phyloP scores from a whole-genome alignment of 2,329 filamentous ascomycete genomes.

The Neurospora sp. region DNA sequence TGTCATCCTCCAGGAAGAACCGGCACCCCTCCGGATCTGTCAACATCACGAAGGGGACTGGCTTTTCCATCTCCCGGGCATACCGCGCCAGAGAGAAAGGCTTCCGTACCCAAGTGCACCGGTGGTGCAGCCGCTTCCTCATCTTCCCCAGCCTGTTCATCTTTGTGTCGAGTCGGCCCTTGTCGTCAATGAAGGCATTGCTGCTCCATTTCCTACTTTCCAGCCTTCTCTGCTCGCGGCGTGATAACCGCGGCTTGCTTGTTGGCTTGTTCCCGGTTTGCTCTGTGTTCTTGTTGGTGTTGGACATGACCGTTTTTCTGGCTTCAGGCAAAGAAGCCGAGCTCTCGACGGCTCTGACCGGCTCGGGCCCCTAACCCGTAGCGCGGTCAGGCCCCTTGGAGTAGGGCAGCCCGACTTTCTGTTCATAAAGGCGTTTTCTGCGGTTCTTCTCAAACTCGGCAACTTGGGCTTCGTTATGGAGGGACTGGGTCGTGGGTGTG shows the following conservation, averaged over 20 bases:
- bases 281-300: too few species aligned
- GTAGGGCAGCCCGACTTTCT: background rate
- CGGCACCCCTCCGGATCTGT: background rate
- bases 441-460: background rate
- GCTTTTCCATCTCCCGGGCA: background rate
- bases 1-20: background rate
- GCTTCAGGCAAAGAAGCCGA: too few species aligned
- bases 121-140: background rate
- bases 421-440: background rate
- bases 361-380: background rate
- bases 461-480: background rate
- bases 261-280: too few species aligned
- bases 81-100: background rate
- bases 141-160: background rate
- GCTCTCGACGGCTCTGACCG: background rate
- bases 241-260: too few species aligned
- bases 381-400: background rate
- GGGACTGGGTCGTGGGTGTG: background rate
- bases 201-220: background rate
- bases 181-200: background rate
- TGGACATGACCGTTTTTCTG: too few species aligned
- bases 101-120: background rate
- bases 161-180: accelerated
- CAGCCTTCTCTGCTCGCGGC: too few species aligned
- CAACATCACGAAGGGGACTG: background rate